These are phyloP conservation scores for Rosa hybrid DNA, from an alignment of 331 rosid species.

Conservation along the genomic window DNA sequence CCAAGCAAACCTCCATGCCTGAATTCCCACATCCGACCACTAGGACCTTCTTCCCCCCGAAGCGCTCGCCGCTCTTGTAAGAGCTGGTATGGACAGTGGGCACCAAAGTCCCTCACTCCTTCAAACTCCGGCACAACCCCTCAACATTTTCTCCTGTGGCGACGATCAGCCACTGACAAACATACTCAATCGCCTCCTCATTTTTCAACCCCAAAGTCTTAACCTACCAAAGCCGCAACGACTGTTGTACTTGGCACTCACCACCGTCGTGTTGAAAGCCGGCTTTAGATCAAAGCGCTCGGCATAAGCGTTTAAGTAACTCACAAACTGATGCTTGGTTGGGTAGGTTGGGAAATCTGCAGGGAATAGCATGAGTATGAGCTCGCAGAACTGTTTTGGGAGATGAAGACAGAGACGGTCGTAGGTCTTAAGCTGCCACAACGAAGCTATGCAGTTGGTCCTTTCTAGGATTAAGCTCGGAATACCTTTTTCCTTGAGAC, in stretches of 20 bases:
- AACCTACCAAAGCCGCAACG: conserved; percentile 51
- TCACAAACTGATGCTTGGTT: conserved; percentile 70
- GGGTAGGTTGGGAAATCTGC: conserved; percentile 75
- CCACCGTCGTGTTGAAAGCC: conserved; percentile 48
- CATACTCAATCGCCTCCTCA: conserved; percentile 44
- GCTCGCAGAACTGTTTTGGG: conserved; percentile 85
- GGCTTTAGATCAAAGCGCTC: conserved; percentile 56
- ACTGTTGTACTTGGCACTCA: conserved; percentile 55
- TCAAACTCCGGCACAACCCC: conserved; percentile 59
- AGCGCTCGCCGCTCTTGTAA: conserved; percentile 69
- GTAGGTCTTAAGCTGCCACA: conserved; percentile 84
- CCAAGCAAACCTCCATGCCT: conserved; percentile 93
- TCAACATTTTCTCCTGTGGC: conserved; percentile 94
- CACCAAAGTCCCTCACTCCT: conserved; percentile 61
- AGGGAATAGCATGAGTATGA: conserved; percentile 82
- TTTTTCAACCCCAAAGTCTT: conserved; percentile 36
- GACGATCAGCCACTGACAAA: conserved; percentile 66
- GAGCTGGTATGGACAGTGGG: conserved; percentile 61
- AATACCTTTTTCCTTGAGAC: conserved; percentile 72
- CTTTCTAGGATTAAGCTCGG: conserved; percentile 70
- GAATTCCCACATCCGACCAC: conserved; percentile 98
- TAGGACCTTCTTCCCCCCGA: conserved; percentile 69
- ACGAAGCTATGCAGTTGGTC: conserved; percentile 74
- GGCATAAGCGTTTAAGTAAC: conserved; percentile 59
- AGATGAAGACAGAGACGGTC: conserved; percentile 92